A percentile compares a stretch with the other conserved stretches of the same genome.
phyloP scores from a whole-genome alignment of 2,329 filamentous ascomycete genomes.

The Escovopsis sp. region DNA sequence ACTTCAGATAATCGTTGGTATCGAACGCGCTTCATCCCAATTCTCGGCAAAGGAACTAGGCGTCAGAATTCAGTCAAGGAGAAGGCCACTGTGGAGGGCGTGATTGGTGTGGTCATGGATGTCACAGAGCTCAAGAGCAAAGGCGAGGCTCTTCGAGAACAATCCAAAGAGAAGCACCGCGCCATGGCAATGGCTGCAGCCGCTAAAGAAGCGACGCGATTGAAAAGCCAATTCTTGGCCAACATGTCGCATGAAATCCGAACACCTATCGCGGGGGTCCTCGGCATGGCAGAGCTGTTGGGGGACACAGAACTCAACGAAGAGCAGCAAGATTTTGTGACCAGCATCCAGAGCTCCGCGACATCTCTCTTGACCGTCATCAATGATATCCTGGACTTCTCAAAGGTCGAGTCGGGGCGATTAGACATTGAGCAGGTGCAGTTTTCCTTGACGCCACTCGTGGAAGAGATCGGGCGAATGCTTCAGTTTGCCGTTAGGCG shows the following conservation, averaged over 20 bases:
- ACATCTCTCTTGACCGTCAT: conserved; percentile 76
- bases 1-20: conserved; percentile 45
- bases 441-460: conserved; percentile 57
- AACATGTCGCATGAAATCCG: conserved; percentile 74
- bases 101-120: conserved; percentile 68
- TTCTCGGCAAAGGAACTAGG: conserved; percentile 39
- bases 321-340: conserved; percentile 61
- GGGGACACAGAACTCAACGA: conserved; percentile 50
- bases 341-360: conserved; percentile 65
- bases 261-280: conserved; percentile 65
- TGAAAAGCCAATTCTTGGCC: conserved; percentile 67
- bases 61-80: conserved; percentile 31
- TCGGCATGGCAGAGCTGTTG: conserved; percentile 65
- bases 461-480: conserved; percentile 75
- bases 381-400: conserved; percentile 84
- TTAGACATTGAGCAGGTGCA: conserved; percentile 69
- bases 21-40: conserved; percentile 54
- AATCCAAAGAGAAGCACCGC: conserved; percentile 53
- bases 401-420: conserved; percentile 66
- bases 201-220: conserved; percentile 63
- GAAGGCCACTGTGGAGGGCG: conserved; percentile 43
- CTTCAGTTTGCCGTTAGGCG: conserved; percentile 70
- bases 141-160: conserved; percentile 45
- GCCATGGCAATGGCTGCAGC: conserved; percentile 61
- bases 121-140: conserved; percentile 56